A percentile compares a stretch with the other conserved stretches of the same genome.
These are phyloP conservation scores for Pyricularia sp. DNA, from an alignment of 2,329 filamentous ascomycete genomes.

Conservation along the genomic window DNA sequence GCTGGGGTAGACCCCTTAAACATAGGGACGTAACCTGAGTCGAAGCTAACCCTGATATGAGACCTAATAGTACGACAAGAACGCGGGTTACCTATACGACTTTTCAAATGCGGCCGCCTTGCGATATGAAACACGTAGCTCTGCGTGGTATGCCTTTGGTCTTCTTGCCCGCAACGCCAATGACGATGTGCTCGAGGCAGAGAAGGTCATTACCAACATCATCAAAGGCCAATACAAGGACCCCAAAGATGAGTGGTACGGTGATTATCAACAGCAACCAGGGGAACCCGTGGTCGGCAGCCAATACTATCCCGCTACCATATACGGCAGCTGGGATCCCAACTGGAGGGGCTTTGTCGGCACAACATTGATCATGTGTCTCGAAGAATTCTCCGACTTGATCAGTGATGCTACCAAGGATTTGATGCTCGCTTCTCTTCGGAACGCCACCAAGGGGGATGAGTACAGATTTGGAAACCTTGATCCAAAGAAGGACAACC, in stretches of 20 bases:
- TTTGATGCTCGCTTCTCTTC: constrained; percentile 38
- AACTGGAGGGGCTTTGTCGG: constrained; percentile 54
- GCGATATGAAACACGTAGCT: constrained; percentile 42
- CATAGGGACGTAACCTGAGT: background rate
- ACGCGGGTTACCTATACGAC: constrained; percentile 39
- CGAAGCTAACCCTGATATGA: background rate
- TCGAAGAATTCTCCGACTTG: constrained; percentile 44
- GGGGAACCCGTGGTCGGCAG: constrained; percentile 46
- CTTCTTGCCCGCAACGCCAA: constrained; percentile 40
- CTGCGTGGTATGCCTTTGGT: constrained; percentile 46
- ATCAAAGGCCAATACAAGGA: constrained; percentile 40
- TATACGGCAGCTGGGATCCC: constrained; percentile 45
- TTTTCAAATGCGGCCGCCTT: constrained; percentile 30
- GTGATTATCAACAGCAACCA: constrained; percentile 38
- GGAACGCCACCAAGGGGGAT: constrained; percentile 44
- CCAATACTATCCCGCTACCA: constrained; percentile 26
- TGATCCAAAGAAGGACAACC: constrained; percentile 36
- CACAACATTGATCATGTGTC: constrained; percentile 41
- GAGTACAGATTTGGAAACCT: constrained; percentile 47
- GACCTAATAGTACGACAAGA: constrained; percentile 30
- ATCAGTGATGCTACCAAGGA: constrained; percentile 20
- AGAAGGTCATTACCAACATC: constrained; percentile 39
- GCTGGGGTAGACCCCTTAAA: background rate
- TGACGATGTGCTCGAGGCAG: constrained; percentile 34
- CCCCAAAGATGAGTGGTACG: constrained; percentile 35